Base-by-base conservation (phyloP, 2,329 filamentous ascomycete genomes). In the Laburnicola sp. region DNA sequence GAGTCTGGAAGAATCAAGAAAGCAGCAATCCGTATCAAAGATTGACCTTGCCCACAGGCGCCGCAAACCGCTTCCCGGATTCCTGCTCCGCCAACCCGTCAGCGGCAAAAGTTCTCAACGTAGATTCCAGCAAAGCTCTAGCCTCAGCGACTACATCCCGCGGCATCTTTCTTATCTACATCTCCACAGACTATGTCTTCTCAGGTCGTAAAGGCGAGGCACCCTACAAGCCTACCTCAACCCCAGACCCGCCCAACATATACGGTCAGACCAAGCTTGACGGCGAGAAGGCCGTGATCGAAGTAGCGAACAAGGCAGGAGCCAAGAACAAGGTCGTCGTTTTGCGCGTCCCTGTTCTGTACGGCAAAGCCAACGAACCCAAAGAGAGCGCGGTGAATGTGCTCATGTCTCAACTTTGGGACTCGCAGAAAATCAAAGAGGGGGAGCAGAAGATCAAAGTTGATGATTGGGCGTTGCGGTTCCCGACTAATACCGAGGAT, bases 401-500 rank as follows among this genome's bases (percentile, higher is more conserved):
- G 0, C 79, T 97, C 41, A 82, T 96, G 74, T 88, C 93, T 46
- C 77, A 81, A 0, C 80, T 96, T 5, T 87, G 84, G 83, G 89
- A 88, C 69, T 82, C 85, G 0, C 88, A 92, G 68, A 82, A 85
- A 75, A 79, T 71, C 7, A 39, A 58, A 38, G 54, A 60, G 4
- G 58, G 56, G 2, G 82, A 78, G 4, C 78, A 78, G 1, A 80
- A 80, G 50, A 78, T 91, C 35, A 86, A 83, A 67, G 92, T 96
- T 85, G 91, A 96, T 65, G 86, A 95, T 70, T 96, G 90, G 85
- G 86, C 89, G 1, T 75, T 88, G 44, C 82, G 91, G 26, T 96
- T 90, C 74, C 91, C 91, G 6, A 96, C 91, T 6, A 94, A 94
- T 69, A 96, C 91, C 0, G 87, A 91, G 68, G 92, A 96, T 66